Evolutionary conservation across 1,284 basidiomycete species (phyloP), one percentile per base, ranked within the genome.

Genomic region (Chiua sp.): DNA sequence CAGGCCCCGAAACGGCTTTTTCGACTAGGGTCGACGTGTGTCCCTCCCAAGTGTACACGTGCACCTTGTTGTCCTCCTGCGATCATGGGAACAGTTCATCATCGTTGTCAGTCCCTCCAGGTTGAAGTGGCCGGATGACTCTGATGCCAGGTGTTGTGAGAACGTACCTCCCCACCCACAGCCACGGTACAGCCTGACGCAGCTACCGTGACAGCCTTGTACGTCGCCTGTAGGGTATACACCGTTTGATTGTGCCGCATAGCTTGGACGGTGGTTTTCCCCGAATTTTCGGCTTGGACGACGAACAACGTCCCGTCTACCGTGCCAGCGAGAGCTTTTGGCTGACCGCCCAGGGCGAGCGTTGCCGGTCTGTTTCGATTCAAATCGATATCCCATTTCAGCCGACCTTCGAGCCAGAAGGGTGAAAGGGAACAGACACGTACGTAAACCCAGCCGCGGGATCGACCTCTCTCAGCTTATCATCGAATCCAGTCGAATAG

Each of bases 401-500:
- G 30, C 42, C 15, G 32, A 44, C 6, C n/a, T 44, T 44, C 42
- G n/a, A 20, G 42, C 20, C 11, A n/a, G n/a, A 44, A 22, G 42
- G 22, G 48, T 1, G 4, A 49, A 23, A 16, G 53, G 51, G 12
- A 53, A 59, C 32, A 32, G n/a, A 30, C 55, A 67, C 88, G 63
- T 64, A 92, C 89, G 82, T 77, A 74, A 90, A 93, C 11, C 60
- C 72, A 74, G 35, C 74, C 71, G 18, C 76, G 75, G 52, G 74
- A n/a, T 81, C 80, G 49, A 92, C 83, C 69, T 92, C 90, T 56
- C 87, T 82, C 4, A 96, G 77, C 33, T 78, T 82, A 74, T 97
- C 94, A 66, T 98, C 96, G 72, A 87, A 94, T 6, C 91, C 93
- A 12, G 87, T 78, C 15, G 90, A 90, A 70, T 84, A 90, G 2